Percentiles rank a stretch among this genome's conserved stretches.
phyloP scores from a whole-genome alignment of 108 stramenopile genomes.

The Discostella stelligeroides region DNA sequence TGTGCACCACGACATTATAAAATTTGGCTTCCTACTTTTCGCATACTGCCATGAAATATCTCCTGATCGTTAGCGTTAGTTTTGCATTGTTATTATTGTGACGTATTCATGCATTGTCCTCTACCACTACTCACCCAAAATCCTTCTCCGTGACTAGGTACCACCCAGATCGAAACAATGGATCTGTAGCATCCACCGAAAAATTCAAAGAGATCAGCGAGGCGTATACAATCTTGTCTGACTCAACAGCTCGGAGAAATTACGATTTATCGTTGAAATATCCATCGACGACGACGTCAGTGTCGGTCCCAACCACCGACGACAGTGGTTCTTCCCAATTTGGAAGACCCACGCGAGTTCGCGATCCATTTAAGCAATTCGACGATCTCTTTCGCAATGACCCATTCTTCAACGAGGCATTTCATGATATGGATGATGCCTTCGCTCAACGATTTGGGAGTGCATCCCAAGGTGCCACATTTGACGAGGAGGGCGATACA shows the following conservation, averaged over 20 bases:
- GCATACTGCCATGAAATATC: background rate
- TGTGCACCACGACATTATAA: too few relatives aligned
- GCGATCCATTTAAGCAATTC: slow-evolving; percentile 68
- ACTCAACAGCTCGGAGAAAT: slow-evolving; percentile 40
- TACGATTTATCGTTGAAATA: slow-evolving; percentile 54
- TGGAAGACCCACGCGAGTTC: background rate
- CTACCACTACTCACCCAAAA: background rate
- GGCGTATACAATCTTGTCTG: slow-evolving; percentile 62
- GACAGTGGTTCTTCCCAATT: background rate
- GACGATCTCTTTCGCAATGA: slow-evolving; percentile 73
- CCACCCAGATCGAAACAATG: slow-evolving; percentile 57
- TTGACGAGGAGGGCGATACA: background rate
- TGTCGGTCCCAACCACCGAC: too few relatives aligned
- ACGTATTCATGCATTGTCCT: background rate
- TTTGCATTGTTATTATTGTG: background rate
- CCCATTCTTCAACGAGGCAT: slow-evolving; percentile 74
- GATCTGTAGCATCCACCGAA: slow-evolving; percentile 40
- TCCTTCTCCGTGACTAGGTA: too few relatives aligned
- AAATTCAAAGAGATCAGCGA: slow-evolving; percentile 57
- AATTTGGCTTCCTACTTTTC: too few relatives aligned
- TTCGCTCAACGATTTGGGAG: slow-evolving; percentile 57
- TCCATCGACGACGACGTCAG: slow-evolving; percentile 24
- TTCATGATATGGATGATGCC: slow-evolving; percentile 67
- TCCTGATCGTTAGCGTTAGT: background rate
- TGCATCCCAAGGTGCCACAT: background rate